Conservation (phyloP, 108 stramenopile genomes). For the Seminavis robusta region DNA sequence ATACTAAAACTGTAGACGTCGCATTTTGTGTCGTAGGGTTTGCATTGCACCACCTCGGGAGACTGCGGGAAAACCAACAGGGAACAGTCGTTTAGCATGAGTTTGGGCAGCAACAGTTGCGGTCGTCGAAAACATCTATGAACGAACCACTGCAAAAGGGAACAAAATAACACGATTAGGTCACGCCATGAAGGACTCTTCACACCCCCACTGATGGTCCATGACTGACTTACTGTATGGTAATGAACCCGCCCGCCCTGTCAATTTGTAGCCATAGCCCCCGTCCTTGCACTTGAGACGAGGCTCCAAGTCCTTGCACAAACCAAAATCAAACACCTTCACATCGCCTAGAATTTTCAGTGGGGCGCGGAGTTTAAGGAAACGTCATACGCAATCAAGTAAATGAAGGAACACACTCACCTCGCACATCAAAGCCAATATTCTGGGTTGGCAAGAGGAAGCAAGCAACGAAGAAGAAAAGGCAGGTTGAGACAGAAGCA, state of each 20-base stretch:
- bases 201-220: no score
- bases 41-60: constrained; percentile 58
- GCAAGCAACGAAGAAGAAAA: not conserved
- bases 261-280: constrained; percentile 32
- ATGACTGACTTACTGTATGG: constrained; percentile 11
- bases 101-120: not conserved
- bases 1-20: constrained; percentile 74
- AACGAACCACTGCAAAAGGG: not conserved
- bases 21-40: constrained; percentile 52
- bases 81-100: not conserved
- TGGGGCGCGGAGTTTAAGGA: not conserved
- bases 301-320: constrained; percentile 22
- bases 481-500: not conserved
- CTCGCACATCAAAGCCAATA: constrained; percentile 44
- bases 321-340: constrained; percentile 55
- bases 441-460: constrained; percentile 23
- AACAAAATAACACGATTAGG: not conserved
- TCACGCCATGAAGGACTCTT: no score
- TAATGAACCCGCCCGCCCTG: constrained; percentile 22
- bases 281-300: constrained; percentile 13
- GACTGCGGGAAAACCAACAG: constrained; percentile 21
- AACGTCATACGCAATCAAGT: no score
- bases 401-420: not conserved
- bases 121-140: not conserved
- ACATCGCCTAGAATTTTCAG: no score